Evolutionary conservation across 768 basidiomycete genomes (phyloP).

Genomic region (Mrakia gelida): DNA sequence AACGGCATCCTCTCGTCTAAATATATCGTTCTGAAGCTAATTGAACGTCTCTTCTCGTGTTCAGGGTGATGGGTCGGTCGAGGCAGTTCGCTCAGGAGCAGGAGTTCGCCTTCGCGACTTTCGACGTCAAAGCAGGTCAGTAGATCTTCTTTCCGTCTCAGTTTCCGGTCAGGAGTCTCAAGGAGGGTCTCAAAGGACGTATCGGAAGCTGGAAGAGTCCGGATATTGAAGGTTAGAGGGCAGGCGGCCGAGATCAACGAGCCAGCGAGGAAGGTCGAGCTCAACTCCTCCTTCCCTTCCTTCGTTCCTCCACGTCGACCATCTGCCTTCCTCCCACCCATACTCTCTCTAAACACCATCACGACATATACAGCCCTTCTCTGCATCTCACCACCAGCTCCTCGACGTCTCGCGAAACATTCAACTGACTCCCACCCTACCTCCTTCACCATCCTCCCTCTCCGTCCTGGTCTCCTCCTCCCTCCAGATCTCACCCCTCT

Average conservation of each 20-base stretch:
- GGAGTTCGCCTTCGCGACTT: constrained; percentile 74
- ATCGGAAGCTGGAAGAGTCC: no score
- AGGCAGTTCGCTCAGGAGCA: constrained; percentile 51
- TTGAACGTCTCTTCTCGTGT: background rate
- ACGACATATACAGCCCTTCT: background rate
- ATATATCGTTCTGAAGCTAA: background rate
- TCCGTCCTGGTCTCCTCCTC: no score
- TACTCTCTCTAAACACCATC: background rate
- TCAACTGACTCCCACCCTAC: background rate
- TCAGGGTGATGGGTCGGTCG: constrained; percentile 35
- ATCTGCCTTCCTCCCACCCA: background rate
- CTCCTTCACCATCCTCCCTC: background rate
- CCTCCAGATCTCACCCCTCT: constrained; percentile 70
- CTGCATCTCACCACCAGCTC: background rate
- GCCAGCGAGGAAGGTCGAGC: background rate
- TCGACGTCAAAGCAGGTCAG: constrained; percentile 75
- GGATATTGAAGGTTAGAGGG: background rate
- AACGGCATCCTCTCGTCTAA: background rate
- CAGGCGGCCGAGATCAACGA: background rate
- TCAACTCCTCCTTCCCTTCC: background rate
- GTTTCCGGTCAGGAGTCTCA: no score
- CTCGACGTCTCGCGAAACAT: no score
- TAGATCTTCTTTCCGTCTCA: constrained; percentile 5
- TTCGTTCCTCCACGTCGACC: background rate
- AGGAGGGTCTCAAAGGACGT: background rate